These are phyloP conservation scores for Talaromyces sp. DNA, from an alignment of 2,329 filamentous ascomycete species.

Conservation along the genomic window DNA sequence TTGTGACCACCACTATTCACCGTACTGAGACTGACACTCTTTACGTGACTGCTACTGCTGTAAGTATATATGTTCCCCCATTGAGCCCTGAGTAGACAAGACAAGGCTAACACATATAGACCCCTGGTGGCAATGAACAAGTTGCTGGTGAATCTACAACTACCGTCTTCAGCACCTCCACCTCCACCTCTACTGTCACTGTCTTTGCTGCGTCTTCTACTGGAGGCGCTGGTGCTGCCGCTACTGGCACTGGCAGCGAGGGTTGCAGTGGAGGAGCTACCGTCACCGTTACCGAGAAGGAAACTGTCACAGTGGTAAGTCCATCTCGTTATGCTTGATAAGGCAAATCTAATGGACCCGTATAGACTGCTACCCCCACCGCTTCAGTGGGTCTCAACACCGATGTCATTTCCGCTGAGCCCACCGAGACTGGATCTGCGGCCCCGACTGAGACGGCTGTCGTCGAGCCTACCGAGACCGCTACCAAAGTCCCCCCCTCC, in stretches of 20 bases:
- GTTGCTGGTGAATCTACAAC: slow-evolving; percentile 24
- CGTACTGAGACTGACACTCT: slow-evolving; percentile 29
- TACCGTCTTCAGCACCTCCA: slow-evolving; percentile 29
- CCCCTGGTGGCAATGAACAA: slow-evolving; percentile 12
- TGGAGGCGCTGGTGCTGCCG: background rate
- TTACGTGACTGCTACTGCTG: slow-evolving; percentile 17
- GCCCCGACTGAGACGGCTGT: background rate
- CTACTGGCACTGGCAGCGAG: slow-evolving; percentile 3
- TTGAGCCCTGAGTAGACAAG: background rate
- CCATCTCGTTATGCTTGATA: background rate
- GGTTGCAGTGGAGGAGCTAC: slow-evolving; percentile 14
- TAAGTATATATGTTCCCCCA: slow-evolving; percentile 1
- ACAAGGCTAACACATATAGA: slow-evolving; percentile 9
- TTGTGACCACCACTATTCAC: slow-evolving; percentile 39
- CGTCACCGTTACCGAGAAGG: slow-evolving; percentile 33
- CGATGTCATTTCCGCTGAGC: background rate
- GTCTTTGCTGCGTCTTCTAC: slow-evolving; percentile 12
- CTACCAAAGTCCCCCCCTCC: slow-evolving; percentile 13
- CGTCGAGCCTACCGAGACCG: background rate
- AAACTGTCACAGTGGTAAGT: slow-evolving; percentile 37
- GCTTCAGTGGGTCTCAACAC: slow-evolving; percentile 5
- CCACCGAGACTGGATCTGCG: background rate
- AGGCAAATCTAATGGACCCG: background rate
- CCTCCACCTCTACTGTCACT: slow-evolving; percentile 17
- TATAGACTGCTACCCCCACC: slow-evolving; percentile 13